These are phyloP conservation scores for Tolypocladium cylindrosporum DNA, from an alignment of 2,329 filamentous ascomycete species.

Conservation along the genomic window DNA sequence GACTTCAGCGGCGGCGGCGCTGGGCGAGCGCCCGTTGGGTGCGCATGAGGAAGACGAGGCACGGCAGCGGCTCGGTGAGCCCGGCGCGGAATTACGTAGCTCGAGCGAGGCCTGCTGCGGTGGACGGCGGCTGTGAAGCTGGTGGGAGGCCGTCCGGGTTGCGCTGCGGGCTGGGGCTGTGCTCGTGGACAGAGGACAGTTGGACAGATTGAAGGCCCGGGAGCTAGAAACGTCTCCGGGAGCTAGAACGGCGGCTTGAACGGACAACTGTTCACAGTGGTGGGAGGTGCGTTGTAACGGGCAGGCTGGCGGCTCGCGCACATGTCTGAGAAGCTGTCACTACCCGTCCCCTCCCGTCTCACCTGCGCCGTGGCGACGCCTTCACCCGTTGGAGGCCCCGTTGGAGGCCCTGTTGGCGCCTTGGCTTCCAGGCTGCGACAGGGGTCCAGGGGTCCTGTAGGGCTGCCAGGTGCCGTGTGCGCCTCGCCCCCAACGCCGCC, in stretches of 20 bases:
- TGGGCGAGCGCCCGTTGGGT: conserved; percentile 1
- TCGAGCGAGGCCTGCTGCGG: background rate
- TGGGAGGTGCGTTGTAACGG: background rate
- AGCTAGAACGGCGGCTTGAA: too few species aligned
- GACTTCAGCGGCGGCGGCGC: conserved; percentile 1
- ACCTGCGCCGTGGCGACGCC: background rate
- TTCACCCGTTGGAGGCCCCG: background rate
- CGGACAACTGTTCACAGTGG: background rate
- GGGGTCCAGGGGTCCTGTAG: background rate
- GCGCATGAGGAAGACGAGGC: conserved; percentile 2
- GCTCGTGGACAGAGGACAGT: background rate
- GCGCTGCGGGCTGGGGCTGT: background rate
- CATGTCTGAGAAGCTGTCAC: background rate
- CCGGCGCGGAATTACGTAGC: background rate
- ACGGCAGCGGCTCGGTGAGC: background rate
- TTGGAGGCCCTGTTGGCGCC: background rate
- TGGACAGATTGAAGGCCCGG: background rate
- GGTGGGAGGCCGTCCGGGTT: background rate
- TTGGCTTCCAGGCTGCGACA: background rate
- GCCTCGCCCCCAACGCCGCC: background rate
- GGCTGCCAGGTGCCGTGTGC: background rate
- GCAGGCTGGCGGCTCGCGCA: background rate
- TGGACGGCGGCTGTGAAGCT: background rate
- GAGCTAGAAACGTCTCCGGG: background rate
- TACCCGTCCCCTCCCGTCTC: background rate